Conservation (phyloP, 2,329 filamentous ascomycete genomes). For the Fusarium xyrophilum region DNA sequence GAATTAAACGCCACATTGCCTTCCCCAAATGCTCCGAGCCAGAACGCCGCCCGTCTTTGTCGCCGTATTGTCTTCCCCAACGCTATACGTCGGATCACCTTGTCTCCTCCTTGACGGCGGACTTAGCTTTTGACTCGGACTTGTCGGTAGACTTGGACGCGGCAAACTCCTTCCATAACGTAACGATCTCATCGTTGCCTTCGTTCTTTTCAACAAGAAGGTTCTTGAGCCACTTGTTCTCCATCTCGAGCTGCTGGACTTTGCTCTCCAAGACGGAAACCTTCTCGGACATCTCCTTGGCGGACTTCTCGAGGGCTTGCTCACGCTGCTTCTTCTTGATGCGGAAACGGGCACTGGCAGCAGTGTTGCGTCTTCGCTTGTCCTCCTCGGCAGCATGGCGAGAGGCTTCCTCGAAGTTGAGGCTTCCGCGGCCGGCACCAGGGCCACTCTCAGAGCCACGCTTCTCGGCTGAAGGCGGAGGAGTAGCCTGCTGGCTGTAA, state of each 20-base stretch:
- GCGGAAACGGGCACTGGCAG: slow-evolving; percentile 85
- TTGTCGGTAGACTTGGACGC: slow-evolving; percentile 45
- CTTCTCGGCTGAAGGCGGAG: slow-evolving; percentile 51
- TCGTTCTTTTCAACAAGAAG: slow-evolving; percentile 84
- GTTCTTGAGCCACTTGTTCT: slow-evolving; percentile 84
- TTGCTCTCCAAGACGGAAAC: slow-evolving; percentile 74
- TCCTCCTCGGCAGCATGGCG: slow-evolving; percentile 84
- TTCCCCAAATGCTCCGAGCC: slow-evolving; percentile 30
- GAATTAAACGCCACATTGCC: slow-evolving; percentile 37
- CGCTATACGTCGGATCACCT: slow-evolving; percentile 23
- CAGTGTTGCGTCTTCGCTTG: slow-evolving; percentile 87
- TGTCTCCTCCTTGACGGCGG: slow-evolving; percentile 40
- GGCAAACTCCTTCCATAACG: slow-evolving; percentile 60
- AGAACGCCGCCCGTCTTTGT: slow-evolving; percentile 37
- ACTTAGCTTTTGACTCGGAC: slow-evolving; percentile 38
- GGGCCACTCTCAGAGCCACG: slow-evolving; percentile 53
- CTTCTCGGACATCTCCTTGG: slow-evolving; percentile 85
- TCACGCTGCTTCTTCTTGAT: slow-evolving; percentile 97
- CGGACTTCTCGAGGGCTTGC: slow-evolving; percentile 80
- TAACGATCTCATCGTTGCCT: slow-evolving; percentile 59
- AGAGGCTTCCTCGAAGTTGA: slow-evolving; percentile 73
- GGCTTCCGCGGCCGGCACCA: slow-evolving; percentile 49
- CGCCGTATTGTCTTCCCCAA: slow-evolving; percentile 22
- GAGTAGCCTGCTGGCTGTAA: slow-evolving; percentile 42
- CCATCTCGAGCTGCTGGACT: slow-evolving; percentile 79